Percentiles rank a stretch among this genome's conserved stretches.
Evolutionary conservation across 805 yeast species (phyloP).

Genomic region (Komagataella populi): DNA sequence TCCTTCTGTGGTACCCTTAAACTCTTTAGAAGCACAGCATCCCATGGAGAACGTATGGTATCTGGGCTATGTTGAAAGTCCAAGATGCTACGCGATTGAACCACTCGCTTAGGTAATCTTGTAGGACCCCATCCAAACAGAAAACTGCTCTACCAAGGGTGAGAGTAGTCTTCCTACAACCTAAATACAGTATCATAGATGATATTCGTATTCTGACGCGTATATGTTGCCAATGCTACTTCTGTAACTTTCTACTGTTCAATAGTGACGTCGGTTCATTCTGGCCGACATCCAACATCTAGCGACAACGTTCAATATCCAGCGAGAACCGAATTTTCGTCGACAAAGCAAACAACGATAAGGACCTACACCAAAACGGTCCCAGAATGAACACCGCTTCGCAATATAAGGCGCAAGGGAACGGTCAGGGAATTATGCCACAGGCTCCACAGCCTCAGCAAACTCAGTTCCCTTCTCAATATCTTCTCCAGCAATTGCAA

Average conservation of each 20-base stretch:
- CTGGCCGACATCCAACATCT: neutral
- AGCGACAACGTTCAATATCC: neutral
- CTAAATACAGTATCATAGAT: too few relatives aligned
- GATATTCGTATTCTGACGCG: too few relatives aligned
- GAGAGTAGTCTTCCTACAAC: too few relatives aligned
- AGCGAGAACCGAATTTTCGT: neutral
- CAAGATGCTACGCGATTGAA: neutral
- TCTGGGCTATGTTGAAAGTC: neutral
- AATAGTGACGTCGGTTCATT: neutral
- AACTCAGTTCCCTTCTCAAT: conserved; percentile 7
- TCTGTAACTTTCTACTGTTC: too few relatives aligned
- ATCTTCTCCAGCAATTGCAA: conserved; percentile 3
- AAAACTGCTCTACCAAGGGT: too few relatives aligned
- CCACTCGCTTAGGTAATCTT: neutral
- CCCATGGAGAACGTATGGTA: neutral
- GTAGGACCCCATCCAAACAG: neutral
- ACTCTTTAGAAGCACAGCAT: neutral
- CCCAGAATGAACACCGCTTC: neutral
- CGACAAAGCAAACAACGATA: neutral
- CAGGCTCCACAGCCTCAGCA: conserved; percentile 2
- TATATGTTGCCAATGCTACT: neutral
- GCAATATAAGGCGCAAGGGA: neutral
- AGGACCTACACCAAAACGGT: neutral
- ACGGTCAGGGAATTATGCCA: neutral
- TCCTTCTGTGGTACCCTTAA: neutral